Evolutionary conservation across 371 early-diverging fungal genomes (phyloP).

Genomic region (Chytridiales sp.): DNA sequence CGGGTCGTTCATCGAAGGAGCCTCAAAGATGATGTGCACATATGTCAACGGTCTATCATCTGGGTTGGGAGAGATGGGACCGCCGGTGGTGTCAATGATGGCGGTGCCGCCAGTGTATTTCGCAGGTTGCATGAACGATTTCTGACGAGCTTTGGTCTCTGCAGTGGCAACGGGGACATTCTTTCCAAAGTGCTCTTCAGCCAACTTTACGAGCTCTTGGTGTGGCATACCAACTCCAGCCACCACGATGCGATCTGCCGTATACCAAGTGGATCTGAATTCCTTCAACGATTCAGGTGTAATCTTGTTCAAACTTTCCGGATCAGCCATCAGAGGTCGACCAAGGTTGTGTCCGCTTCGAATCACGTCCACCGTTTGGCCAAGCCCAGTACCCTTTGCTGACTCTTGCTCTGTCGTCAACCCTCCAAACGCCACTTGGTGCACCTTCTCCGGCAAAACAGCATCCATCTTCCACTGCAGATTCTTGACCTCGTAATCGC

Average conservation of each 20-base stretch:
- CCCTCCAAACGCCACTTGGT: constrained; percentile 70
- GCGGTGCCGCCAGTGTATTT: constrained; percentile 82
- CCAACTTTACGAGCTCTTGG: constrained; percentile 72
- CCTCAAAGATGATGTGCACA: constrained; percentile 88
- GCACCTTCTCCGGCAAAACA: constrained; percentile 84
- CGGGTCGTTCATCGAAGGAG: constrained; percentile 72
- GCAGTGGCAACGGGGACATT: constrained; percentile 41
- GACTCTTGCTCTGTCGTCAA: too few relatives aligned
- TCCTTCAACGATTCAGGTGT: constrained; percentile 65
- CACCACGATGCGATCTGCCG: constrained; percentile 88
- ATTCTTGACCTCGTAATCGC: constrained; percentile 83
- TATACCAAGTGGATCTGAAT: constrained; percentile 77
- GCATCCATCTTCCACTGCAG: constrained; percentile 80
- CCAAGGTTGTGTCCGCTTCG: constrained; percentile 64
- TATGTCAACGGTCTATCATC: constrained; percentile 73
- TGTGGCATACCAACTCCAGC: constrained; percentile 88
- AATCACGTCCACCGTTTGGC: constrained; percentile 10
- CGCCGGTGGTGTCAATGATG: constrained; percentile 60
- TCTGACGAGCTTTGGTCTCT: constrained; percentile 33
- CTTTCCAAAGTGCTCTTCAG: constrained; percentile 63
- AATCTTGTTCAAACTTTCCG: constrained; percentile 63
- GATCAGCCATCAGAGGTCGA: constrained; percentile 68
- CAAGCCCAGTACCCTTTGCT: neutral
- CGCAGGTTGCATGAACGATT: constrained; percentile 8
- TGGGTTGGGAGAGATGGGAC: constrained; percentile 49